A percentile compares a stretch with the other conserved stretches of the same genome.
Conservation (phyloP, 805 yeast species). For the Torulaspora delbrueckii region DNA sequence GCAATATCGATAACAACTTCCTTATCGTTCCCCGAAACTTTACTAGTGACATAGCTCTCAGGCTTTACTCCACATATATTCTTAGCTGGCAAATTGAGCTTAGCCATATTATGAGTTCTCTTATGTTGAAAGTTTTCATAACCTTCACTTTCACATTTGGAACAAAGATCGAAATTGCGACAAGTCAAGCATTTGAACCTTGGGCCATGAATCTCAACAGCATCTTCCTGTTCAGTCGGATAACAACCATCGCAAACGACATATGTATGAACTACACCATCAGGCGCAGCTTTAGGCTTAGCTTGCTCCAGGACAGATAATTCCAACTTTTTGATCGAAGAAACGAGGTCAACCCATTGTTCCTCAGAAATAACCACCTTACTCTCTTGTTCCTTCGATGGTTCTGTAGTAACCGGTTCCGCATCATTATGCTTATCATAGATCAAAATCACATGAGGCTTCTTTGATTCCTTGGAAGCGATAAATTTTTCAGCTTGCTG, state of each 20-base stretch:
- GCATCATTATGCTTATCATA: conserved; percentile 12
- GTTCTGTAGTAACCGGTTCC: neutral
- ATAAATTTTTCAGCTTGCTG: conserved; percentile 9
- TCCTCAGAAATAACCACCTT: conserved; percentile 14
- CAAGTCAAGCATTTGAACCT: conserved; percentile 48
- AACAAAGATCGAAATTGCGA: conserved; percentile 47
- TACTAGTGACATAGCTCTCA: neutral
- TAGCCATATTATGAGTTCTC: conserved; percentile 19
- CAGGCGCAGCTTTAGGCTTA: neutral
- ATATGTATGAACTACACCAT: conserved; percentile 13
- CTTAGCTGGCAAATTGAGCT: conserved; percentile 15
- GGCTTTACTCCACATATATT: neutral
- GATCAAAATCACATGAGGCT: conserved; percentile 14
- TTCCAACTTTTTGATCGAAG: conserved; percentile 17
- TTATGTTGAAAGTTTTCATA: conserved; percentile 17
- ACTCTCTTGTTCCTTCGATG: neutral
- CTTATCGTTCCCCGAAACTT: conserved; percentile 1
- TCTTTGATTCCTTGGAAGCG: conserved; percentile 9
- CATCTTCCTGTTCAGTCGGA: conserved; percentile 11
- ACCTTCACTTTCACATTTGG: conserved; percentile 28
- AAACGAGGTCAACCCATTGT: conserved; percentile 17
- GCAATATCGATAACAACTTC: conserved; percentile 24
- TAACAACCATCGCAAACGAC: conserved; percentile 30
- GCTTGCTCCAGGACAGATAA: conserved; percentile 9
- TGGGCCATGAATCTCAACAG: conserved; percentile 34